Conservation (phyloP, 257 asterid species). For the Jasminum sambac region DNA sequence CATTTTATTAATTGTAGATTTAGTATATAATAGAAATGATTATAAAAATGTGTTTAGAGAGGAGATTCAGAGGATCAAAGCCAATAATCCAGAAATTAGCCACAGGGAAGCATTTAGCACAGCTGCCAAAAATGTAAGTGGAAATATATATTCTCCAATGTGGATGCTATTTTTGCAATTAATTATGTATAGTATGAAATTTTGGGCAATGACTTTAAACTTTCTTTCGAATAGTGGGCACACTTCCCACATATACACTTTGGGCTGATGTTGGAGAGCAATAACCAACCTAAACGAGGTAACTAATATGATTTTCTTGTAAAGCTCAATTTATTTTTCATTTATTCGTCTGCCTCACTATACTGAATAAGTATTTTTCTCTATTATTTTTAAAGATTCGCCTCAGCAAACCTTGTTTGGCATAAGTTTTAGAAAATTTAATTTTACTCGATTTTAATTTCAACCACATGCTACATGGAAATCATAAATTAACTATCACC, state of each 20-base stretch:
- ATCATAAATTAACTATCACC: too few species aligned
- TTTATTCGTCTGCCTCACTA: neutral
- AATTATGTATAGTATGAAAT: neutral
- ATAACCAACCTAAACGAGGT: constrained; percentile 57
- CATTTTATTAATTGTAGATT: neutral
- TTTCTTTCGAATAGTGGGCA: constrained; percentile 63
- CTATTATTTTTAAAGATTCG: too few species aligned
- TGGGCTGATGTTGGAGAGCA: constrained; percentile 84
- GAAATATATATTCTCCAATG: neutral
- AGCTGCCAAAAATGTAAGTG: constrained; percentile 85
- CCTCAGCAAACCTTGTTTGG: too few species aligned
- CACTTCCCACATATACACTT: constrained; percentile 94
- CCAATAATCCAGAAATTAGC: constrained; percentile 79
- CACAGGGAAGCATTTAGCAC: constrained; percentile 95
- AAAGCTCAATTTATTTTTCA: neutral
- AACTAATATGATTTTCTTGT: neutral
- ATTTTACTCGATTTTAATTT: too few species aligned
- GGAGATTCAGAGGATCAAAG: constrained; percentile 89
- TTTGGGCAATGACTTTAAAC: constrained; percentile 12
- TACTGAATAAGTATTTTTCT: too few species aligned
- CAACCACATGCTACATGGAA: too few species aligned
- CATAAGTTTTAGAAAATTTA: too few species aligned
- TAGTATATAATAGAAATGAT: neutral
- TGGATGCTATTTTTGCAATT: neutral
- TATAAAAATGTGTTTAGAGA: constrained; percentile 43